Evolutionary conservation across 108 stramenopile genomes (phyloP).

Genomic region (Stephanodiscus minutulus): DNA sequence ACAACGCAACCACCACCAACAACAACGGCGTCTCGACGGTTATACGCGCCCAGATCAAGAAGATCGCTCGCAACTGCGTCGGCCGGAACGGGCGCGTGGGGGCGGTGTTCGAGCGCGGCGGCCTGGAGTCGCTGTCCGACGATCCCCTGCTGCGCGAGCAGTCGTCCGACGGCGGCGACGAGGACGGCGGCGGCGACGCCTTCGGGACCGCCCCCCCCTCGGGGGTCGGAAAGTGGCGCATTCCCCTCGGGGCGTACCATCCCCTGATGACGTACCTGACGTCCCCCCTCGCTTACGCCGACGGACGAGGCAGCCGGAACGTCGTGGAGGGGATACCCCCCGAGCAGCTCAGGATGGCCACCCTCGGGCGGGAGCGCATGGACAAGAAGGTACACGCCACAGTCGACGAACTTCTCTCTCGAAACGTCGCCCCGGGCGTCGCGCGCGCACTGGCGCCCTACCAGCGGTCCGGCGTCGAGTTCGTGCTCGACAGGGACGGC

Average conservation of each 20-base stretch:
- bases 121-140: conserved; percentile 26
- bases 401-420: conserved; percentile 45
- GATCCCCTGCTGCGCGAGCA: not conserved
- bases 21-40: not conserved
- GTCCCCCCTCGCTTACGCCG: not conserved
- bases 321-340: conserved; percentile 65
- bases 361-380: conserved; percentile 68
- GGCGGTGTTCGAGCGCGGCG: conserved; percentile 42
- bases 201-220: not conserved
- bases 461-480: conserved; percentile 86
- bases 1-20: not conserved
- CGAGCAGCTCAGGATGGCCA: conserved; percentile 69
- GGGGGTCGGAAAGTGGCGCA: conserved; percentile 69
- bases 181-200: not conserved
- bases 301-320: conserved; percentile 16
- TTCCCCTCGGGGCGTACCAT: conserved; percentile 82
- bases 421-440: conserved; percentile 63
- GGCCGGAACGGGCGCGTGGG: conserved; percentile 60
- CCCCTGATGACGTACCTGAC: conserved; percentile 61
- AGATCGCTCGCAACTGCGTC: conserved; percentile 58
- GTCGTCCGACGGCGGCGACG: conserved; percentile 3
- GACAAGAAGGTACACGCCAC: conserved; percentile 64
- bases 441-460: conserved; percentile 79
- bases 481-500: conserved; percentile 77
- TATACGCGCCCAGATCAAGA: conserved; percentile 61